Evolutionary conservation across 1,284 basidiomycete genomes (phyloP).

Genomic region (Ustilago esculenta): DNA sequence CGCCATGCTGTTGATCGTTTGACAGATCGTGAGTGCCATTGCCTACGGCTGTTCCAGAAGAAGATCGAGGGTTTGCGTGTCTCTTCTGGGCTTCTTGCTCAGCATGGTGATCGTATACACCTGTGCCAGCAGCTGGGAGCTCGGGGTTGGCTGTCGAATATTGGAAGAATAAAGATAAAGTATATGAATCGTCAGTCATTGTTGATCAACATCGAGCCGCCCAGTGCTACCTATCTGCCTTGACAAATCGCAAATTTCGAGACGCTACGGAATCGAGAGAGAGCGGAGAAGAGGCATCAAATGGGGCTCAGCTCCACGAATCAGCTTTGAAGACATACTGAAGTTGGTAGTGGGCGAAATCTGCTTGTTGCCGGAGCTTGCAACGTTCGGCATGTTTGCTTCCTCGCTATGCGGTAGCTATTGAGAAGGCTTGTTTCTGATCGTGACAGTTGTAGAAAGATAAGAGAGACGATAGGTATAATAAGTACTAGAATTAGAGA

Average conservation of each 20-base stretch:
- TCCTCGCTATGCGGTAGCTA: conserved; percentile 1
- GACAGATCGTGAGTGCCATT: not conserved
- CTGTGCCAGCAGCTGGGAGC: conserved; percentile 30
- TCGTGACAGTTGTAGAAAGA: no score
- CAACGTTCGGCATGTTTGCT: conserved; percentile 9
- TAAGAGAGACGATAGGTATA: no score
- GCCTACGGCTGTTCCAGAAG: conserved; percentile 15
- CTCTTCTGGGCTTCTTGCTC: conserved; percentile 1
- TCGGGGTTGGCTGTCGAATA: conserved; percentile 24
- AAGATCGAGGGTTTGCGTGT: conserved; percentile 3
- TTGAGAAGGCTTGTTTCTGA: no score
- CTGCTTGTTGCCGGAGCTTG: conserved; percentile 2
- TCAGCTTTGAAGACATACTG: conserved; percentile 22
- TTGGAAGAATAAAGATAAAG: not conserved
- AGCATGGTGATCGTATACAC: conserved; percentile 15
- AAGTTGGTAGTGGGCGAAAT: conserved; percentile 35
- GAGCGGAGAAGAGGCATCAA: no score
- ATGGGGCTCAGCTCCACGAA: no score
- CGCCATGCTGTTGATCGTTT: conserved; percentile 23
- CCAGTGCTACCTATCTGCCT: no score
- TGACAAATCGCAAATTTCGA: no score
- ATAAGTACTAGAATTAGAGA: no score
- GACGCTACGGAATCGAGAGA: no score
- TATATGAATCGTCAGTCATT: no score
- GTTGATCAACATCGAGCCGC: no score